Evolutionary conservation across 352 stramenopile species (phyloP), one percentile per base, ranked within the genome.

Genomic region (Pythium rishiriense): DNA sequence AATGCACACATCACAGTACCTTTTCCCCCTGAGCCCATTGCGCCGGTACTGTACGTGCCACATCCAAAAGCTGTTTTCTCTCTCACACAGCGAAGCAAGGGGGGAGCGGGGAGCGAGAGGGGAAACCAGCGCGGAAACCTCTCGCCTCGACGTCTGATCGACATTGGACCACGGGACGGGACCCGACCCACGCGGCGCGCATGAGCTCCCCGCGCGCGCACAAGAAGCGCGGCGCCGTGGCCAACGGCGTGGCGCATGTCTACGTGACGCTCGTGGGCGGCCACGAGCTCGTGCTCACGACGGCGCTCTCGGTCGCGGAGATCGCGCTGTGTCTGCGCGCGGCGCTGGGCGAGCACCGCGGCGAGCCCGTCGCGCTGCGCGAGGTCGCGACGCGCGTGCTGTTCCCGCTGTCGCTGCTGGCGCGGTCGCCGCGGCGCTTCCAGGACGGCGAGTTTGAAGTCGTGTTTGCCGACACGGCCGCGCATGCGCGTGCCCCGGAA

Each of bases 331-430:
- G 57, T 43, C 46, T 71, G 25, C 46, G 45, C 33, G 42, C 51
- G 6, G 50, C 15, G 25, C 31, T 53, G 3, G 48, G 25, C 19
- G 52, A 57, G 12, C 35, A 58, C 14, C 37, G 42, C 6, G 55
- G 47, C 6, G 55, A 47, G 41, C 54, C 53, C 21, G 58, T 79
- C 29, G 73, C 76, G 21, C 51, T 81, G 54, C 68, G 66, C 39
- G 64, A 82, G 31, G 37, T 54, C 28, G 50, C 62, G 15, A 56
- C 58, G 37, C 50, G 69, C 69, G 72, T 91, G 10, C 72, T 91
- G 35, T 93, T 85, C 58, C 83, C 85, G 58, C 62, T 91, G 26
- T 93, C 85, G 62, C 73, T 94, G 31, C 56, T 94, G 33, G 73
- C 73, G 24, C 74, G 66, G 50, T 74, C 74, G 24, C 83, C 83